These are phyloP conservation scores for Backusella liffmaniae DNA, from an alignment of 192 early-diverging fungal species.

Conservation along the genomic window DNA sequence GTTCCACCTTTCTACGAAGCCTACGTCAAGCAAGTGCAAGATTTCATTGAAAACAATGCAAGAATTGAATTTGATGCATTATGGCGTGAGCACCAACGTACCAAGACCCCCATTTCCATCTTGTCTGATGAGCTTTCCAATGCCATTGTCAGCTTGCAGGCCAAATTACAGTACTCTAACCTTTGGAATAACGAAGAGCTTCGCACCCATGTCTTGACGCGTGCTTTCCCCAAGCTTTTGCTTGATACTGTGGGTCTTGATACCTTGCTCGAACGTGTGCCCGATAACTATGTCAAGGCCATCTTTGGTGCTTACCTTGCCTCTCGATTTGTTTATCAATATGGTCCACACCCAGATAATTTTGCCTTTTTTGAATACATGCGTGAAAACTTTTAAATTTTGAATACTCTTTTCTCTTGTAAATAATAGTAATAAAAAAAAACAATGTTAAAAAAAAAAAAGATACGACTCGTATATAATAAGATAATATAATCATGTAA, in stretches of 20 bases:
- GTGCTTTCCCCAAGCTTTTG: conserved; percentile 93
- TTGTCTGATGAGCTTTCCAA: conserved; percentile 88
- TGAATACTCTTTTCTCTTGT: neutral
- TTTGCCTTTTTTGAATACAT: conserved; percentile 99
- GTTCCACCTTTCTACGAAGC: conserved; percentile 88
- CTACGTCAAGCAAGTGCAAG: conserved; percentile 91
- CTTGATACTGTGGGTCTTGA: conserved; percentile 88
- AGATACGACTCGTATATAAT: neutral
- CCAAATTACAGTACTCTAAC: conserved; percentile 85
- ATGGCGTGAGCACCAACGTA: conserved; percentile 84
- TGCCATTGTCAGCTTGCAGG: conserved; percentile 91
- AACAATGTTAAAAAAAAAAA: neutral
- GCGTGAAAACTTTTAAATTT: conserved; percentile 37
- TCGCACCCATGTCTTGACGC: conserved; percentile 75
- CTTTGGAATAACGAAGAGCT: conserved; percentile 92
- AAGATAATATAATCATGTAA: neutral
- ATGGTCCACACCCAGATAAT: conserved; percentile 89
- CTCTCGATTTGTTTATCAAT: conserved; percentile 96
- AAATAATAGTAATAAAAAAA: neutral
- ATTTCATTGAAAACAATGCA: conserved; percentile 94
- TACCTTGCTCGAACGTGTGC: conserved; percentile 83
- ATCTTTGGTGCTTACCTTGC: conserved; percentile 98
- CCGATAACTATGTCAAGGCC: conserved; percentile 92
- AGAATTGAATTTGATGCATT: conserved; percentile 93
- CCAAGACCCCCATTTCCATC: conserved; percentile 75